Base-by-base conservation (phyloP, 2,329 filamentous ascomycete genomes). In the Verticillium zaregamsianum region DNA sequence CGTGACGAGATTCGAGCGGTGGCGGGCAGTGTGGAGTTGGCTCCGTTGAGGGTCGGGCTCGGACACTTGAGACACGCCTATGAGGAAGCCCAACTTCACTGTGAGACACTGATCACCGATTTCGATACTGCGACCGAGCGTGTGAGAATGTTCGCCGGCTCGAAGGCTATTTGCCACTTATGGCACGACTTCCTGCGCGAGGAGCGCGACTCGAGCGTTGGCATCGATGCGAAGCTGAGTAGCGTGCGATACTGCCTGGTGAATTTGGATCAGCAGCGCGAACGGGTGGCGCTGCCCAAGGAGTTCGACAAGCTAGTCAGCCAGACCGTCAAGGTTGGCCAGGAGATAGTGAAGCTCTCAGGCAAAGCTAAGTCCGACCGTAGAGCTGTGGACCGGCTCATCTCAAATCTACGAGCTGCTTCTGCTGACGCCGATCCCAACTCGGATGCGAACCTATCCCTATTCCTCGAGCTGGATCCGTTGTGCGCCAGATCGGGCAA, bases 141-240 rank as follows among this genome's bases (percentile, higher is more conserved):
- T 7, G 64, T 74, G 45, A 68, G 60, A 52, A 52, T 60, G 20
- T 72, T 72, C 61, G 66, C 62, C 55, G 63, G 61, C 23, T 58
- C 57, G 7, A 58, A 62, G 33, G 58, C 68, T 15, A 67, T 72
- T 17, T 65, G 67, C 52, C 66, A 65, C n/a, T 67, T 72, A 23
- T 73, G 72, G 72, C 62, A 62, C 20, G 64, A 66, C 58, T 72
- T 65, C 59, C 64, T 68, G 12, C 65, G 66, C 33, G 59, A 63
- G 11, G 66, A 66, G 37, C 40, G 52, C 35, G 65, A 65, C 32
- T 58, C 62, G 57, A 67, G 63, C 11, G 61, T 67, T 17, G 61
- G 58, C 6, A 56, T 61, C 25, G 31, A 52, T 8, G 65, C 59
- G 62, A 67, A 54, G 40, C 12, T 55, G 14, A 17, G 23, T 15